These are phyloP conservation scores for Penicillium turbatum DNA, from an alignment of 495 filamentous ascomycete genomes.

Conservation along the genomic window DNA sequence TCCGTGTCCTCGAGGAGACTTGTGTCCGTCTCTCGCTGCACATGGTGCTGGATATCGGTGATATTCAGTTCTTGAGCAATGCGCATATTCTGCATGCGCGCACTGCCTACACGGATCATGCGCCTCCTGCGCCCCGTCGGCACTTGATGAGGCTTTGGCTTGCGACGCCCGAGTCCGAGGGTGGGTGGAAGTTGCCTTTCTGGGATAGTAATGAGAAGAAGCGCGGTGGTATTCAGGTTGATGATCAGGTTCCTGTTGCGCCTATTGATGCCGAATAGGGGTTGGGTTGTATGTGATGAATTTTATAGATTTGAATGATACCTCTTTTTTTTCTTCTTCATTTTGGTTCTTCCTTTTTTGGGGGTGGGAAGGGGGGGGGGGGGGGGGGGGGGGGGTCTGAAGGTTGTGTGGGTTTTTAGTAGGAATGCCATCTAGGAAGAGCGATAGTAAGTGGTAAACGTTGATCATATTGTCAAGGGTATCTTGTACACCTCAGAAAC, in stretches of 20 bases:
- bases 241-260: conserved; percentile 64
- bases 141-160: conserved; percentile 88
- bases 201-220: conserved; percentile 78
- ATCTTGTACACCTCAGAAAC: not conserved
- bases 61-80: conserved; percentile 74
- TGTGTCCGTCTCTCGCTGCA: conserved; percentile 63
- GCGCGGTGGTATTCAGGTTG: conserved; percentile 80
- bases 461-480: conserved; percentile 3
- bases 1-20: conserved; percentile 61
- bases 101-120: conserved; percentile 63
- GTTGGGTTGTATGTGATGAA: conserved; percentile 2
- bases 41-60: conserved; percentile 74
- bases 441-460: not conserved
- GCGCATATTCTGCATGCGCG: conserved; percentile 65
- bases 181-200: conserved; percentile 82
- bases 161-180: conserved; percentile 72
- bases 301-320: conserved; percentile 16
- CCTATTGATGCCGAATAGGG: conserved; percentile 68
- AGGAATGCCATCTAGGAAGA: not conserved
- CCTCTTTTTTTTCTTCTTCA: conserved; percentile 8
- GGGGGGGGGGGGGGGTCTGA: no score
- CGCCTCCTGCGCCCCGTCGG: conserved; percentile 57
- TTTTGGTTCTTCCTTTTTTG: not conserved
- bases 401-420: no score
- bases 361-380: no score